These are phyloP conservation scores for Arxiozyma bovina DNA, from an alignment of 1,139 yeast species.

Conservation along the genomic window DNA sequence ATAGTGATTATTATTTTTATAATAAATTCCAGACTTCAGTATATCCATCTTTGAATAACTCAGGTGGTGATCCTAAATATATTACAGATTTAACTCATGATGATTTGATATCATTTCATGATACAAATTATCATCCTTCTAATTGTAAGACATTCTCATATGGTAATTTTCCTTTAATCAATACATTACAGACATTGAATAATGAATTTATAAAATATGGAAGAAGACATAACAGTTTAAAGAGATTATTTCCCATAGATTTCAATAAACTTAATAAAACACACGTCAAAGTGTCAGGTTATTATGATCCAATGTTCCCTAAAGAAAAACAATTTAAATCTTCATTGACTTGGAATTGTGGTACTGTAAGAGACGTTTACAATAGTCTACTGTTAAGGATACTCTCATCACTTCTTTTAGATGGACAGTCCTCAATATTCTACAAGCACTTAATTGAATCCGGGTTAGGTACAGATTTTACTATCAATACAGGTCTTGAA, in stretches of 20 bases:
- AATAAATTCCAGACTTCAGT: constrained; percentile 77
- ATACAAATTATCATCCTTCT: constrained; percentile 74
- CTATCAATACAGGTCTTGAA: constrained; percentile 84
- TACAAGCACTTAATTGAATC: constrained; percentile 78
- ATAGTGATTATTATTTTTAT: constrained; percentile 77
- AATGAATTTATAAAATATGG: constrained; percentile 48
- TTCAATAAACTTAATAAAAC: constrained; percentile 32
- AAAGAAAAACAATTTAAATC: constrained; percentile 62
- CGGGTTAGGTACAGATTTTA: constrained; percentile 77
- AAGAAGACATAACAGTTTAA: constrained; percentile 31
- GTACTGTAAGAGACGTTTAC: constrained; percentile 60
- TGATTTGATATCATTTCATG: constrained; percentile 70
- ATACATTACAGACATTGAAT: constrained; percentile 53
- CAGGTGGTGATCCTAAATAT: constrained; percentile 88
- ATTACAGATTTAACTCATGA: constrained; percentile 69
- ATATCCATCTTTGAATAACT: constrained; percentile 74
- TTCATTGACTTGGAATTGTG: constrained; percentile 83
- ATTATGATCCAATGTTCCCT: constrained; percentile 76
- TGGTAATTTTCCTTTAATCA: constrained; percentile 62
- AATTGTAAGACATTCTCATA: constrained; percentile 83
- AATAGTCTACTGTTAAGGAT: constrained; percentile 68
- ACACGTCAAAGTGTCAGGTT: constrained; percentile 50
- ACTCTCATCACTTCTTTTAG: constrained; percentile 63
- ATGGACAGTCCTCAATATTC: constrained; percentile 88
- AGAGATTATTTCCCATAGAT: constrained; percentile 38